A percentile compares a stretch with the other conserved stretches of the same genome.
Evolutionary conservation across 257 asterid genomes (phyloP).

Genomic region (Eucommia ulmoides): DNA sequence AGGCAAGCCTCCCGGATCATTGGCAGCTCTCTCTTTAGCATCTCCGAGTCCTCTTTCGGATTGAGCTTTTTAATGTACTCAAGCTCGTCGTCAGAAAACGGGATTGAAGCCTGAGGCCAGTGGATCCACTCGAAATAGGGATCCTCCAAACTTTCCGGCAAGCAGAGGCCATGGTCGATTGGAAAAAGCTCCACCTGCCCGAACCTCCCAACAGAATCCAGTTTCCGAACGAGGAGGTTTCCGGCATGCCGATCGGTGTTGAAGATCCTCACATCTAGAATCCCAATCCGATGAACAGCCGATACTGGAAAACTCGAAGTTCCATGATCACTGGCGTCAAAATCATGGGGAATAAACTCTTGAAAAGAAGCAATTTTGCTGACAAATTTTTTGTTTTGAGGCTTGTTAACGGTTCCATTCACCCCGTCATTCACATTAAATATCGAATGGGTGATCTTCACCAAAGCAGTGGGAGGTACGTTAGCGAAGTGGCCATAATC

Average conservation of each 20-base stretch:
- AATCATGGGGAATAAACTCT: slow-evolving; percentile 1
- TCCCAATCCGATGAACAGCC: slow-evolving; percentile 1
- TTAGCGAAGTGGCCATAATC: slow-evolving; percentile 1
- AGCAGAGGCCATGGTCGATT: slow-evolving; percentile 1
- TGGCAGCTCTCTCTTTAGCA: neutral
- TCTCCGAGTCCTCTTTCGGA: neutral
- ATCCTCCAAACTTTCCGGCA: slow-evolving; percentile 2
- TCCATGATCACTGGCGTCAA: slow-evolving; percentile 4
- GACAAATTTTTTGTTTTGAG: slow-evolving; percentile 1
- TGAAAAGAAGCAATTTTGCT: slow-evolving; percentile 1
- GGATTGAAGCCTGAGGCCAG: slow-evolving; percentile 4
- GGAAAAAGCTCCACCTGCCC: slow-evolving; percentile 1
- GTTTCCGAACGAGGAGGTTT: slow-evolving; percentile 1
- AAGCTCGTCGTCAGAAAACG: neutral
- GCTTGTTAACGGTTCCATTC: slow-evolving; percentile 1
- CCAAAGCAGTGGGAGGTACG: neutral
- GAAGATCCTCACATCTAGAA: neutral
- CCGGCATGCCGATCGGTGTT: slow-evolving; percentile 5
- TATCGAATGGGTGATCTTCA: neutral
- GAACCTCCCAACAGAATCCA: neutral
- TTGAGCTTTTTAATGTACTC: neutral
- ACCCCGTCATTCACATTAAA: neutral
- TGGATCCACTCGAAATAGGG: slow-evolving; percentile 2
- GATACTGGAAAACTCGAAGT: neutral
- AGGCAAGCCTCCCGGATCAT: slow-evolving; percentile 3